Percentiles rank a stretch among this genome's conserved stretches.
These are phyloP conservation scores for Lactarius akahatsu DNA, from an alignment of 768 basidiomycete species.

Conservation along the genomic window DNA sequence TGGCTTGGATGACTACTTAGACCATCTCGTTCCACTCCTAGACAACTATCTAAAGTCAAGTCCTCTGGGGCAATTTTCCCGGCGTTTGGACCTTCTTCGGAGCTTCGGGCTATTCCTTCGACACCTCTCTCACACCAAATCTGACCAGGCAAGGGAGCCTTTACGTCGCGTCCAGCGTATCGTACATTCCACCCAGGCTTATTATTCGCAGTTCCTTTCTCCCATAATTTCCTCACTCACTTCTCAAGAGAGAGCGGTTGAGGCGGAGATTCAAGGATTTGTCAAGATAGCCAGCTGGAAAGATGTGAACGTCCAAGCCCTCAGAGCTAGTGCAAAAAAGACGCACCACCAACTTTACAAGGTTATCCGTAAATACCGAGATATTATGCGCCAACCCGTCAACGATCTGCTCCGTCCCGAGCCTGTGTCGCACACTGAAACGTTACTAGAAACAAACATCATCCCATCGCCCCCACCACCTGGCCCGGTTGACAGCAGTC, in stretches of 20 bases:
- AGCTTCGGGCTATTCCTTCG: slow-evolving; percentile 61
- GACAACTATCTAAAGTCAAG: slow-evolving; percentile 73
- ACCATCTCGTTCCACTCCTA: slow-evolving; percentile 69
- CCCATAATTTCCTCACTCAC: slow-evolving; percentile 49
- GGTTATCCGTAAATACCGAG: slow-evolving; percentile 88
- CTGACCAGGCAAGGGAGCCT: slow-evolving; percentile 35
- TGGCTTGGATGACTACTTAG: slow-evolving; percentile 53
- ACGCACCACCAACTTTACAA: slow-evolving; percentile 93
- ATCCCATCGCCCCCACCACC: background rate
- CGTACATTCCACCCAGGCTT: slow-evolving; percentile 57
- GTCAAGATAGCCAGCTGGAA: slow-evolving; percentile 99
- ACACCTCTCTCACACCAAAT: slow-evolving; percentile 39
- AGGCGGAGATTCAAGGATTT: slow-evolving; percentile 79
- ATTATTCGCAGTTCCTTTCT: slow-evolving; percentile 61
- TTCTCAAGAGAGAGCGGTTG: slow-evolving; percentile 57
- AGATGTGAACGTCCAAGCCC: slow-evolving; percentile 91
- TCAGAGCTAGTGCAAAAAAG: slow-evolving; percentile 85
- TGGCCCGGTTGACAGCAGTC: background rate
- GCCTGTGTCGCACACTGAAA: slow-evolving; percentile 1
- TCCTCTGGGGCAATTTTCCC: slow-evolving; percentile 80
- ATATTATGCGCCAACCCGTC: slow-evolving; percentile 75
- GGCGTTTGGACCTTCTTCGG: slow-evolving; percentile 63
- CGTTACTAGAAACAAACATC: background rate
- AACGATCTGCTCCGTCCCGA: slow-evolving; percentile 37
- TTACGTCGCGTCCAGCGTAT: slow-evolving; percentile 56